Evolutionary conservation across 306 rosid species (phyloP).

Genomic region (Quercus glauca): DNA sequence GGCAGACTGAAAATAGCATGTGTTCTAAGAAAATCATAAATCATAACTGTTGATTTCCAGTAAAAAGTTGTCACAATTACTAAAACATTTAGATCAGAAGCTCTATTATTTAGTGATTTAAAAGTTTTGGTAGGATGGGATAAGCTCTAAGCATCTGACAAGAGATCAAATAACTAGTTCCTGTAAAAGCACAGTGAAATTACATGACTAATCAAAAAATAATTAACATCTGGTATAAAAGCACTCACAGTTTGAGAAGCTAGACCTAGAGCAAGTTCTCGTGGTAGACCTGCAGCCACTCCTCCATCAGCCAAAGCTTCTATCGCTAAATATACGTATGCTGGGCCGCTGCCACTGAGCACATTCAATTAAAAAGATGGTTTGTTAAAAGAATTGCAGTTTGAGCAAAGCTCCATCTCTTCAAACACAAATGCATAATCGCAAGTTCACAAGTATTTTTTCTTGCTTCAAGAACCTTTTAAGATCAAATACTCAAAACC

Average conservation of each 20-base stretch:
- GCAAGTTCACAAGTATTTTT: background rate
- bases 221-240: conserved; percentile 1
- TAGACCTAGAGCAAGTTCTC: conserved; percentile 79
- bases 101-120: background rate
- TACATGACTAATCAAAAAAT: conserved; percentile 3
- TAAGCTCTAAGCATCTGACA: background rate
- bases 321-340: conserved; percentile 80
- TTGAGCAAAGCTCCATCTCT: background rate
- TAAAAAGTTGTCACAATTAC: background rate
- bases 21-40: background rate
- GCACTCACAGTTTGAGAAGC: conserved; percentile 96
- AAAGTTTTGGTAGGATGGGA: background rate
- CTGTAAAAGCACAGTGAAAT: background rate
- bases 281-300: conserved; percentile 96
- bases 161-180: background rate
- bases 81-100: background rate
- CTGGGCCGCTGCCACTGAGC: conserved; percentile 98
- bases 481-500: background rate
- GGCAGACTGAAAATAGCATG: background rate
- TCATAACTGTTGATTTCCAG: background rate
- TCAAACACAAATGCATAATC: background rate
- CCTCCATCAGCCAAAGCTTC: conserved; percentile 99
- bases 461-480: background rate
- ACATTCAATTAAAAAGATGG: conserved; percentile 14
- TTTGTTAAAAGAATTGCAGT: background rate